phyloP scores from a whole-genome alignment of 2,329 filamentous ascomycete genomes.

The Alternaria consortialis region DNA sequence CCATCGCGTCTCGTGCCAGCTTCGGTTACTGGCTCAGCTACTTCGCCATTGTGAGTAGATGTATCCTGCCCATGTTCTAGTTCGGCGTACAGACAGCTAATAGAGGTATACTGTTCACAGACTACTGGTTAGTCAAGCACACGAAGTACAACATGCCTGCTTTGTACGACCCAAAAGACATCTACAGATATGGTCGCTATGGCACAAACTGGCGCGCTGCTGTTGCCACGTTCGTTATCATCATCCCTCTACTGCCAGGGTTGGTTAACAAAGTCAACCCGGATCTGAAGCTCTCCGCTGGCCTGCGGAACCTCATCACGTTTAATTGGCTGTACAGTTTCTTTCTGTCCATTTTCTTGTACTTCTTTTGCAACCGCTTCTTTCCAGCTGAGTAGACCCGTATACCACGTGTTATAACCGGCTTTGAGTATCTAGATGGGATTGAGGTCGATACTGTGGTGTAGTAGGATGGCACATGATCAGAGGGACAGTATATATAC shows the following conservation, averaged over 20 bases:
- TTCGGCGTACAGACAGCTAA: slow-evolving; percentile 21
- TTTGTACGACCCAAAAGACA: slow-evolving; percentile 29
- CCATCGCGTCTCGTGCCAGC: slow-evolving; percentile 17
- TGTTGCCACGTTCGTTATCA: slow-evolving; percentile 25
- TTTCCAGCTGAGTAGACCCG: slow-evolving; percentile 46
- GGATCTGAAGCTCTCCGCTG: slow-evolving; percentile 21
- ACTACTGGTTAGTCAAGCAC: slow-evolving; percentile 36
- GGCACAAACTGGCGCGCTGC: slow-evolving; percentile 35
- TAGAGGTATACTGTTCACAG: slow-evolving; percentile 21
- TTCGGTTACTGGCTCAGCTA: slow-evolving; percentile 23
- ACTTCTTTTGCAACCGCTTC: slow-evolving; percentile 41
- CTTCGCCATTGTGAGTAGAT: slow-evolving; percentile 22
- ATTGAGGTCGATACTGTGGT: slow-evolving; percentile 1
- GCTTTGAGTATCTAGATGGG: slow-evolving; percentile 15
- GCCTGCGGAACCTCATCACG: slow-evolving; percentile 41
- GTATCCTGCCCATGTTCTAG: slow-evolving; percentile 27
- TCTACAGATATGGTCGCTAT: slow-evolving; percentile 25
- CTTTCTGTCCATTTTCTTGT: slow-evolving; percentile 31
- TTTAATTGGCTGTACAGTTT: slow-evolving; percentile 52
- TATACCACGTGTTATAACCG: slow-evolving; percentile 28
- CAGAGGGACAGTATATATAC: too few relatives aligned
- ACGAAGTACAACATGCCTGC: slow-evolving; percentile 29
- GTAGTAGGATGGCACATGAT: too few relatives aligned
- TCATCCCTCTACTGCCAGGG: slow-evolving; percentile 28
- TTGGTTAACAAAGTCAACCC: slow-evolving; percentile 32